Base-by-base conservation (phyloP, 805 yeast species). In the Pachysolen tannophilus region DNA sequence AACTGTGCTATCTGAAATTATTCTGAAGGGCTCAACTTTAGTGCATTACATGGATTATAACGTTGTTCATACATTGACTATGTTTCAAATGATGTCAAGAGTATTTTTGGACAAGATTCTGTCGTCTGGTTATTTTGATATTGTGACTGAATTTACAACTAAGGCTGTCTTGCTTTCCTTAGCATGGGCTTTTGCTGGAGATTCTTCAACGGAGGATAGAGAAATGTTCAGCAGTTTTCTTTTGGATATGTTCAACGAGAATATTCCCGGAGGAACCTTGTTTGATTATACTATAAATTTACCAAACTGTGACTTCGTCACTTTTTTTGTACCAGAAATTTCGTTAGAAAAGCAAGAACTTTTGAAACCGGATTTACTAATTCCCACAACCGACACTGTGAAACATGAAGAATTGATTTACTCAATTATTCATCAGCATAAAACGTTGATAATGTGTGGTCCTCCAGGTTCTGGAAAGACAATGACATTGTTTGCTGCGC, bases 381-480 rank as follows among this genome's bases (percentile, higher is more conserved):
- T 90, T 8, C 83, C 94, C 0, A 90, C 97, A 0, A 48, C 72
- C 1, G 97, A 87, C 44, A 87, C 96, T 0, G 51, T 67, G 2
- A 65, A 77, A 37, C 83, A 83, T 38, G 90, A 84, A 40, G 51
- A 60, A 1, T 47, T 83, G 8, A 63, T 90, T 2, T 69, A 67
- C 36, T 61, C 77, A 0, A 53, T 82, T 2, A 47, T 88, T 25
- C 61, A 63, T 23, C 72, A 72, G 30, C 78, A 71, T 35, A 59
- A 60, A 26, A 75, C 94, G 0, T 52, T 85, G 13, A 62, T 90
- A 19, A 62, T 90, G 16, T 86, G 95, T 56, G 97, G 97, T 3
- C 97, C 97, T 0, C 97, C 97, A 0, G 97, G 97, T 4, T 82
- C 96, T 0, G 97, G 97, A 39, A 90, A 90, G 52, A 88, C 97